Evolutionary conservation across 176 grass and related monocot species (phyloP).

Genomic region (Leersia perrieri): DNA sequence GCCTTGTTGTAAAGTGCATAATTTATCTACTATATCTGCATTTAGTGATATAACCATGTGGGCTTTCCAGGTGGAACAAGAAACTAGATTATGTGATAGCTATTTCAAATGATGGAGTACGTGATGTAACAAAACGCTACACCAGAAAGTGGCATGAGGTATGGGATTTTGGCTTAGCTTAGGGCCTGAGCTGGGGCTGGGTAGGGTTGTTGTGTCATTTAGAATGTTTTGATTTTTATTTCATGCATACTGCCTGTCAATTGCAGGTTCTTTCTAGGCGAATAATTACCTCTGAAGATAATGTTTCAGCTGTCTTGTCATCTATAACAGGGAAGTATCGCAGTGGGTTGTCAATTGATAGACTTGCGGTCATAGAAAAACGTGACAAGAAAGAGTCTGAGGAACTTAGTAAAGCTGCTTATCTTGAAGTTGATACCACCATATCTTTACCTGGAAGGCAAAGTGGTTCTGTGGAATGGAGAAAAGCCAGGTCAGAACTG

Average conservation of each 20-base stretch:
- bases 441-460: slow-evolving; percentile 87
- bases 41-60: slow-evolving; percentile 34
- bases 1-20: slow-evolving; percentile 18
- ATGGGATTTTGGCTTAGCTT: slow-evolving; percentile 19
- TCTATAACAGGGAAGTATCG: slow-evolving; percentile 72
- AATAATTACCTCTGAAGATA: slow-evolving; percentile 69
- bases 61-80: slow-evolving; percentile 82
- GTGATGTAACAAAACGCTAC: slow-evolving; percentile 90
- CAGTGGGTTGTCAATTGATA: slow-evolving; percentile 55
- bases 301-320: slow-evolving; percentile 49
- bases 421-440: slow-evolving; percentile 55
- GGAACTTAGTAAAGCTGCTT: slow-evolving; percentile 64
- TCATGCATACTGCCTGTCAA: slow-evolving; percentile 22
- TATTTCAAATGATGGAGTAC: slow-evolving; percentile 73
- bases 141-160: slow-evolving; percentile 97
- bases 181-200: background rate
- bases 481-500: slow-evolving; percentile 73
- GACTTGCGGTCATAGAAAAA: slow-evolving; percentile 39
- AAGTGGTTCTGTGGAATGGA: slow-evolving; percentile 93
- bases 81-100: slow-evolving; percentile 90
- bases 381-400: slow-evolving; percentile 75
- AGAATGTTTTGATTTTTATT: slow-evolving; percentile 3
- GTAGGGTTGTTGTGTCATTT: background rate
- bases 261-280: slow-evolving; percentile 81
- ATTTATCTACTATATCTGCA: slow-evolving; percentile 22